These are phyloP conservation scores for Mortierella sp. DNA, from an alignment of 371 early-diverging fungal genomes.

Conservation along the genomic window DNA sequence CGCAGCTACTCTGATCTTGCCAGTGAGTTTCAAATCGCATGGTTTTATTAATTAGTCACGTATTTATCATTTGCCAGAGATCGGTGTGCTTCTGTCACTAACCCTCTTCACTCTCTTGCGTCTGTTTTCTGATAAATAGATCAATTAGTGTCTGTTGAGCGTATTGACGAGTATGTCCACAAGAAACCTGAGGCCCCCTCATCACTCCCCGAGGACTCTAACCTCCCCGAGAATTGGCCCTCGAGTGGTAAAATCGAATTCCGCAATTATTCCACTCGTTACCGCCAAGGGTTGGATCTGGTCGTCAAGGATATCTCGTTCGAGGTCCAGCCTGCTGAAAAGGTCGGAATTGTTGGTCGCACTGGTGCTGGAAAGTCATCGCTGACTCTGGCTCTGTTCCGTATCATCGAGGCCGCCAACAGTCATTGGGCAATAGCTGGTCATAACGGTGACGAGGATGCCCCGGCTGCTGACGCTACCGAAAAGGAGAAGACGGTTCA, in stretches of 20 bases:
- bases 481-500: background rate
- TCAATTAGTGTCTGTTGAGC: constrained; percentile 71
- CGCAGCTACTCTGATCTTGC: constrained; percentile 75
- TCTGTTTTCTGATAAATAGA: too few species aligned
- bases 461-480: background rate
- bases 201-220: constrained; percentile 28
- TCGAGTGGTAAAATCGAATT: constrained; percentile 69
- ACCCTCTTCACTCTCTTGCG: too few species aligned
- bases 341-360: constrained; percentile 74
- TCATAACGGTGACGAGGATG: constrained; percentile 30
- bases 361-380: constrained; percentile 78
- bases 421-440: constrained; percentile 49
- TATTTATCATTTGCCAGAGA: background rate
- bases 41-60: background rate
- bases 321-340: constrained; percentile 62
- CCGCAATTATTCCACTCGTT: constrained; percentile 65
- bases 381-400: constrained; percentile 75
- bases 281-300: constrained; percentile 68
- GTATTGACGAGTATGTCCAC: constrained; percentile 71
- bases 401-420: constrained; percentile 73
- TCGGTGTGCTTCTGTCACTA: background rate
- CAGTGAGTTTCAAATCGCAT: background rate
- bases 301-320: constrained; percentile 73
- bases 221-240: constrained; percentile 67
- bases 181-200: constrained; percentile 72